Percentiles rank a stretch among this genome's conserved stretches.
These are phyloP conservation scores for Porodaedalea pini DNA, from an alignment of 1,284 basidiomycete genomes.

Conservation along the genomic window DNA sequence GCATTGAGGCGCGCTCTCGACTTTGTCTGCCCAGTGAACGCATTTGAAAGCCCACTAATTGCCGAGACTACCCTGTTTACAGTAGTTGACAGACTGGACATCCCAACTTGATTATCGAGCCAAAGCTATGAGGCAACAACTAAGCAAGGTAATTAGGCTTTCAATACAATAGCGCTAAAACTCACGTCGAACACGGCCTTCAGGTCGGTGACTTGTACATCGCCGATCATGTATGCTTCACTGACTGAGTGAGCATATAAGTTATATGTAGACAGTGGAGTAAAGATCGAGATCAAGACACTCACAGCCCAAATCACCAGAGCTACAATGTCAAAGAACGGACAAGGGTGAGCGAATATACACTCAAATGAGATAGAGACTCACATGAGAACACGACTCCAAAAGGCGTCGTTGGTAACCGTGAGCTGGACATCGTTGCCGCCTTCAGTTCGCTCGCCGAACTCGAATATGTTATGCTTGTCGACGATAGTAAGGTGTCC, in stretches of 20 bases:
- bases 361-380: constrained; percentile 28
- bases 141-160: constrained; percentile 17
- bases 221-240: constrained; percentile 86
- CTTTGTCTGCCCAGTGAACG: constrained; percentile 76
- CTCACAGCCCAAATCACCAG: constrained; percentile 73
- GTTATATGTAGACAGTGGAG: constrained; percentile 20
- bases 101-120: constrained; percentile 75
- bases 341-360: background rate
- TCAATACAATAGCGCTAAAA: constrained; percentile 22
- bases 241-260: constrained; percentile 52
- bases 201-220: constrained; percentile 71
- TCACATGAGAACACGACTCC: constrained; percentile 71
- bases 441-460: constrained; percentile 50
- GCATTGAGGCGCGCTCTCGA: constrained; percentile 79
- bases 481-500: constrained; percentile 65
- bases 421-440: constrained; percentile 59
- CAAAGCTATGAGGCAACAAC: constrained; percentile 53
- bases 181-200: constrained; percentile 76
- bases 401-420: constrained; percentile 72
- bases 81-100: constrained; percentile 64
- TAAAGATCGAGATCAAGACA: constrained; percentile 14
- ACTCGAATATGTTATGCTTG: constrained; percentile 51
- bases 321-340: constrained; percentile 34
- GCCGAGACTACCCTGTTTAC: constrained; percentile 64
- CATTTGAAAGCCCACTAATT: constrained; percentile 72